Evolutionary conservation across 345 rosid species (phyloP).

Genomic region (Pistacia atlantica): DNA sequence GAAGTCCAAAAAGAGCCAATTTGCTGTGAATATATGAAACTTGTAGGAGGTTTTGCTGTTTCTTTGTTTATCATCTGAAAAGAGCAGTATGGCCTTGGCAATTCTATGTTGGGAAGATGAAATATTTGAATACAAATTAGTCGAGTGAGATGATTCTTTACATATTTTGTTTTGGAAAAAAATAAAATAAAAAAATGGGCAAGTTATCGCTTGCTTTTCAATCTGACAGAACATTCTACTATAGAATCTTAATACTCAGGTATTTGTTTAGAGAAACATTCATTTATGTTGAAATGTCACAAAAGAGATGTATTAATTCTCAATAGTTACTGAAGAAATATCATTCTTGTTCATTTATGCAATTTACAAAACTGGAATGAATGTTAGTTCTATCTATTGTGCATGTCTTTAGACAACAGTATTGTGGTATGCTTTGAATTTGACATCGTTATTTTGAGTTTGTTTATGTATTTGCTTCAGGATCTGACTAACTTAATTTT

Average conservation of each 20-base stretch:
- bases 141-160: neutral
- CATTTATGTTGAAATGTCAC: neutral
- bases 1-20: conserved; percentile 14
- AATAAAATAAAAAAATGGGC: too few species aligned
- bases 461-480: too few species aligned
- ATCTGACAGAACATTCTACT: neutral
- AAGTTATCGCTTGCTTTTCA: neutral
- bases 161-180: too few species aligned
- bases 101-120: neutral
- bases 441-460: too few species aligned
- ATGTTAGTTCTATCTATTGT: neutral
- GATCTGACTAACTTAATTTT: too few species aligned
- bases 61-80: neutral
- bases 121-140: neutral
- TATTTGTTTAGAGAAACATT: neutral
- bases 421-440: too few species aligned
- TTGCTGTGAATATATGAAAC: neutral
- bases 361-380: neutral
- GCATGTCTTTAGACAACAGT: neutral
- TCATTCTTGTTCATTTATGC: neutral
- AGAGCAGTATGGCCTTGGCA: neutral
- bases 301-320: conserved; percentile 10
- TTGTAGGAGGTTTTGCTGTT: neutral
- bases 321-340: neutral
- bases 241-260: neutral